Evolutionary conservation across 352 stramenopile species (phyloP).

Genomic region (Pythium sukuiense): DNA sequence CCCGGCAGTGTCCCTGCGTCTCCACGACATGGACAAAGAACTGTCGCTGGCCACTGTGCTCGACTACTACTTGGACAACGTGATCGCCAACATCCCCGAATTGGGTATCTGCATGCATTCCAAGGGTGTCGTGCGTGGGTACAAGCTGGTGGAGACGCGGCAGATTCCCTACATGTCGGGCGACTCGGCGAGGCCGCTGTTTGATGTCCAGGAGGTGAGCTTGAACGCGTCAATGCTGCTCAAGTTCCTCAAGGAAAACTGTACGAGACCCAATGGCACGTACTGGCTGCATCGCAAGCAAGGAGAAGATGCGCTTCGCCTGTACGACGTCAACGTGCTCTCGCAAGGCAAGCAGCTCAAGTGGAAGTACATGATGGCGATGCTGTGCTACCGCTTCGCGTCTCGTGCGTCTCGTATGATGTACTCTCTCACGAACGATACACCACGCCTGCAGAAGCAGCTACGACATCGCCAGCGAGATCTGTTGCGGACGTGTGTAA

Average conservation of each 20-base stretch:
- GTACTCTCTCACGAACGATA: conserved; percentile 55
- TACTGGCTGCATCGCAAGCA: conserved; percentile 85
- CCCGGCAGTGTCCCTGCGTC: conserved; percentile 75
- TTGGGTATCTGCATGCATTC: conserved; percentile 88
- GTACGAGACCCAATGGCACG: conserved; percentile 75
- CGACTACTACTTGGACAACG: conserved; percentile 88
- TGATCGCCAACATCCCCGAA: conserved; percentile 87
- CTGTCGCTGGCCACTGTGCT: conserved; percentile 80
- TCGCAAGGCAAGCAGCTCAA: conserved; percentile 84
- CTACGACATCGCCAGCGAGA: conserved; percentile 76
- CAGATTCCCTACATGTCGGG: conserved; percentile 83
- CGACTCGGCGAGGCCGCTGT: conserved; percentile 52
- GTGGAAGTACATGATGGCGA: conserved; percentile 92
- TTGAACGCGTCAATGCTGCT: conserved; percentile 86
- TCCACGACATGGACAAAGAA: conserved; percentile 86
- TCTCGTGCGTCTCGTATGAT: conserved; percentile 65
- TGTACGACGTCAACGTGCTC: conserved; percentile 84
- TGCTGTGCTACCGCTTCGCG: conserved; percentile 87
- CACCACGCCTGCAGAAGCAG: conserved; percentile 57
- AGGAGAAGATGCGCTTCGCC: conserved; percentile 71
- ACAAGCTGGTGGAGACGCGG: conserved; percentile 81
- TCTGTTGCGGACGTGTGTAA: conserved; percentile 73
- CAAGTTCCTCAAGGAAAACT: conserved; percentile 87
- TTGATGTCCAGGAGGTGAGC: conserved; percentile 85
- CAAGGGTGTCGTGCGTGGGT: conserved; percentile 79